Evolutionary conservation across 1,284 basidiomycete genomes (phyloP).

Genomic region (Cryptococcus amylolentus): DNA sequence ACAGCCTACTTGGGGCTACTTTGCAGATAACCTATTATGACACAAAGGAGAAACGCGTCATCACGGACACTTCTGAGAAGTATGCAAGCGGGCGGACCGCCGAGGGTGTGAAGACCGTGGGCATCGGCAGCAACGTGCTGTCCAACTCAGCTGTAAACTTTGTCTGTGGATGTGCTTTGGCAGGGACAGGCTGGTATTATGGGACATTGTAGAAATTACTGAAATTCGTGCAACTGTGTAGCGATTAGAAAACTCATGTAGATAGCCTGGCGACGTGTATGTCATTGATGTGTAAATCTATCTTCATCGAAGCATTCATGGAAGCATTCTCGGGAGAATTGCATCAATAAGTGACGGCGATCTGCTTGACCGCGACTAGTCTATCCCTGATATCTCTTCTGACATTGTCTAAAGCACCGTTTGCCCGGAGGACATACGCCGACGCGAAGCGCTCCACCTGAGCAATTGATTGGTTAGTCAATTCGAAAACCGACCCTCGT

Average conservation of each 20-base stretch:
- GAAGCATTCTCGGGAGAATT: neutral
- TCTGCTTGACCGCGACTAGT: conserved; percentile 32
- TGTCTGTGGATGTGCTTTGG: conserved; percentile 29
- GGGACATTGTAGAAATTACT: neutral
- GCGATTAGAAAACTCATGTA: neutral
- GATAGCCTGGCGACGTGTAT: neutral
- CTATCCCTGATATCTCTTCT: conserved; percentile 27
- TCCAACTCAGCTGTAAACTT: conserved; percentile 57
- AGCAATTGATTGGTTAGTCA: neutral
- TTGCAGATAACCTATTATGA: conserved; percentile 79
- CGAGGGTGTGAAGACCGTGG: conserved; percentile 56
- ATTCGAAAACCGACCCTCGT: neutral
- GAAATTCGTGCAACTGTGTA: neutral
- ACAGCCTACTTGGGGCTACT: conserved; percentile 83
- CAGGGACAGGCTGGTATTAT: conserved; percentile 31
- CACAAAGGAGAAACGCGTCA: conserved; percentile 59
- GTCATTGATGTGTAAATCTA: neutral
- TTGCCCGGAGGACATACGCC: conserved; percentile 32
- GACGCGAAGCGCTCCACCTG: conserved; percentile 42
- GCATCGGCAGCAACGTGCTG: conserved; percentile 63
- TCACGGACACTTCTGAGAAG: conserved; percentile 58
- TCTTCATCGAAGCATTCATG: neutral
- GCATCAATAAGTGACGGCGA: conserved; percentile 27
- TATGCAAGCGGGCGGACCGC: neutral
- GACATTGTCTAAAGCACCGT: conserved; percentile 21